Evolutionary conservation across 352 stramenopile genomes (phyloP).

Genomic region (Elongisporangium undulatum): DNA sequence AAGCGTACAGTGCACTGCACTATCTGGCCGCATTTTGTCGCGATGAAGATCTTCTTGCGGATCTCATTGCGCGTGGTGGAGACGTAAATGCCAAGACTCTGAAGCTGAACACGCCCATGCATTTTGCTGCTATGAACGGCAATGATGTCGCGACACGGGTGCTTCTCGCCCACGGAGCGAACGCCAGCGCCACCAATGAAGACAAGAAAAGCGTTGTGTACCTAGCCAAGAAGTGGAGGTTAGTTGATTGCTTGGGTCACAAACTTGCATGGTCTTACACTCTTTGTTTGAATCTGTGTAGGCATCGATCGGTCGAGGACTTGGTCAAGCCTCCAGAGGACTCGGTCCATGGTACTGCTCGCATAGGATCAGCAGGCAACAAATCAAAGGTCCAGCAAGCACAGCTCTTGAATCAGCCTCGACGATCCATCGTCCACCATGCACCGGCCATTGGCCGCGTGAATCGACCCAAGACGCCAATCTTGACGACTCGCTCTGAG

Average conservation of each 20-base stretch:
- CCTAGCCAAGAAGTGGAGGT: slow-evolving; percentile 64
- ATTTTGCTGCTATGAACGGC: slow-evolving; percentile 76
- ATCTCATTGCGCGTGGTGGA: slow-evolving; percentile 41
- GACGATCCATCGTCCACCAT: neutral
- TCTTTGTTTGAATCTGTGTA: neutral
- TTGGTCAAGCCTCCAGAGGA: slow-evolving; percentile 48
- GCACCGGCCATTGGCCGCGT: neutral
- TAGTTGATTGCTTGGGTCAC: neutral
- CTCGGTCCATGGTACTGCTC: slow-evolving; percentile 1
- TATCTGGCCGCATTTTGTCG: slow-evolving; percentile 64
- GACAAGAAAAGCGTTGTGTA: slow-evolving; percentile 75
- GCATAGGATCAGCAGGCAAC: neutral
- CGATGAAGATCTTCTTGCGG: slow-evolving; percentile 34
- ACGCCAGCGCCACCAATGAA: slow-evolving; percentile 62
- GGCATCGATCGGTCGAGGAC: slow-evolving; percentile 49
- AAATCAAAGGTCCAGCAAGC: neutral
- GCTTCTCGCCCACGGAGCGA: slow-evolving; percentile 54
- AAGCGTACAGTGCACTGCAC: slow-evolving; percentile 58
- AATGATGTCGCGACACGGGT: slow-evolving; percentile 62
- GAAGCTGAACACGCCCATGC: slow-evolving; percentile 70
- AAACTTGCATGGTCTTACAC: too few species aligned
- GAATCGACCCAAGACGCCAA: slow-evolving; percentile 8
- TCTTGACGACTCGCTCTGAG: slow-evolving; percentile 34
- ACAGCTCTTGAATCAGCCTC: neutral
- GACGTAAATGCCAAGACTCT: slow-evolving; percentile 69